A percentile compares a stretch with the other conserved stretches of the same genome.
Evolutionary conservation across 2,329 filamentous ascomycete species (phyloP).

Genomic region (Claviceps lovelessii): DNA sequence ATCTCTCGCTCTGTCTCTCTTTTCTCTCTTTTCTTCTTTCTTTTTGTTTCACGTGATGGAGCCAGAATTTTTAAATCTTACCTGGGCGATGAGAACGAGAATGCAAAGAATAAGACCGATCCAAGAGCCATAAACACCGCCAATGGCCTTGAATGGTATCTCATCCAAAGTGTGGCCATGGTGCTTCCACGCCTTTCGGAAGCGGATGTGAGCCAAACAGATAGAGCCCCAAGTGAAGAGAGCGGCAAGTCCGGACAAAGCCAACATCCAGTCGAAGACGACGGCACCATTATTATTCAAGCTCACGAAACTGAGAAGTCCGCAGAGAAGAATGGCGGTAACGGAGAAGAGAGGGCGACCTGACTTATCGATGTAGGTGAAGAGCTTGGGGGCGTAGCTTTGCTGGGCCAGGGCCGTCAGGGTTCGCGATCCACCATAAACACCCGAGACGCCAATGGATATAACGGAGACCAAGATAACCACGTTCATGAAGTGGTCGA

Average conservation of each 20-base stretch:
- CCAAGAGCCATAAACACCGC: slow-evolving; percentile 49
- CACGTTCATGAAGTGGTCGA: slow-evolving; percentile 45
- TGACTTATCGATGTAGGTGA: slow-evolving; percentile 42
- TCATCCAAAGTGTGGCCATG: slow-evolving; percentile 50
- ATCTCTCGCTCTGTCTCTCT: too few relatives aligned
- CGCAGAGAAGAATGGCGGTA: slow-evolving; percentile 31
- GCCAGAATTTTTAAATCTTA: slow-evolving; percentile 13
- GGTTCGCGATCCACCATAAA: slow-evolving; percentile 46
- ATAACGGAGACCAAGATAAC: slow-evolving; percentile 45
- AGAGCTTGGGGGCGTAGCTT: slow-evolving; percentile 41
- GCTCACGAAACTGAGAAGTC: slow-evolving; percentile 33
- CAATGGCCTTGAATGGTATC: slow-evolving; percentile 48
- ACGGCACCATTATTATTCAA: slow-evolving; percentile 27
- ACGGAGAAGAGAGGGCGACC: slow-evolving; percentile 42
- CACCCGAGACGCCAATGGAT: slow-evolving; percentile 43
- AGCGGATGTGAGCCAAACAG: slow-evolving; percentile 49
- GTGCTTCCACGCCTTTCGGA: slow-evolving; percentile 43
- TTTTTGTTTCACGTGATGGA: not conserved
- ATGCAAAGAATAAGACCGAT: slow-evolving; percentile 44
- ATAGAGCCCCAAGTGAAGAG: slow-evolving; percentile 53
- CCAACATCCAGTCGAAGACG: slow-evolving; percentile 48
- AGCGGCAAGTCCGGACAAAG: slow-evolving; percentile 44
- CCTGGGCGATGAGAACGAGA: slow-evolving; percentile 40
- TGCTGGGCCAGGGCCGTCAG: slow-evolving; percentile 44
- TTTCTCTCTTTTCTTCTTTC: too few relatives aligned